Conservation (phyloP, 192 early-diverging fungal genomes). For the Backusella australiensis region DNA sequence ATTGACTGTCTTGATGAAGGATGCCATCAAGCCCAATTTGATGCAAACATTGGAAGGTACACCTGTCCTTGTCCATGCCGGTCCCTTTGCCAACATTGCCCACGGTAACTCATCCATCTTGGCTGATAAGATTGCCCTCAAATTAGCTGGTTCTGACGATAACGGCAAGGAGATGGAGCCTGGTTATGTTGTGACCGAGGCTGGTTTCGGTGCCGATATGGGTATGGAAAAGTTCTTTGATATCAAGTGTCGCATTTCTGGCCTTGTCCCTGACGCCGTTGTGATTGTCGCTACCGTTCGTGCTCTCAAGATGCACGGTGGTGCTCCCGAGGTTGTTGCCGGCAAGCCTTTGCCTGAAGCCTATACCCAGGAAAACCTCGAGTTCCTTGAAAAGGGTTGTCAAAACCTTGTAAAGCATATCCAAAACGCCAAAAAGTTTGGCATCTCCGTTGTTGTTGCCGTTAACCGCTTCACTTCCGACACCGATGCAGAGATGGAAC, state of each 20-base stretch:
- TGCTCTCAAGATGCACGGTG: conserved; percentile 97
- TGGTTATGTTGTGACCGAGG: conserved; percentile 96
- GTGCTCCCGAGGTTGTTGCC: conserved; percentile 87
- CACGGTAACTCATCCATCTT: conserved; percentile 96
- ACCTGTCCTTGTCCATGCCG: conserved; percentile 97
- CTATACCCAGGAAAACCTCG: conserved; percentile 88
- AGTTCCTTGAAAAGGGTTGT: conserved; percentile 78
- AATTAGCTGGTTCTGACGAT: conserved; percentile 77
- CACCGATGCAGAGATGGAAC: conserved; percentile 79
- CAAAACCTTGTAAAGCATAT: conserved; percentile 90
- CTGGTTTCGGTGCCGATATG: conserved; percentile 99
- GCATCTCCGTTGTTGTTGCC: conserved; percentile 14
- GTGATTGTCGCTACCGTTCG: conserved; percentile 94
- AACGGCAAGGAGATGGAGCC: conserved; percentile 47
- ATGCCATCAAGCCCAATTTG: conserved; percentile 97
- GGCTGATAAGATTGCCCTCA: conserved; percentile 95
- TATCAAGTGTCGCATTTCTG: conserved; percentile 94
- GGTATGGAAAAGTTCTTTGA: conserved; percentile 99
- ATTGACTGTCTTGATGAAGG: conserved; percentile 95
- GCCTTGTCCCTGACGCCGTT: conserved; percentile 84
- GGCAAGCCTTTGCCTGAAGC: conserved; percentile 90
- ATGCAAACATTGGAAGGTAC: conserved; percentile 99
- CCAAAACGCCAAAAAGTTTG: conserved; percentile 81
- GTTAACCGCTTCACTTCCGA: conserved; percentile 47
- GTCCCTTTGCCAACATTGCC: conserved; percentile 99